Base-by-base conservation (phyloP, 2,329 filamentous ascomycete genomes). In the Paraconiothyrium brasiliense region DNA sequence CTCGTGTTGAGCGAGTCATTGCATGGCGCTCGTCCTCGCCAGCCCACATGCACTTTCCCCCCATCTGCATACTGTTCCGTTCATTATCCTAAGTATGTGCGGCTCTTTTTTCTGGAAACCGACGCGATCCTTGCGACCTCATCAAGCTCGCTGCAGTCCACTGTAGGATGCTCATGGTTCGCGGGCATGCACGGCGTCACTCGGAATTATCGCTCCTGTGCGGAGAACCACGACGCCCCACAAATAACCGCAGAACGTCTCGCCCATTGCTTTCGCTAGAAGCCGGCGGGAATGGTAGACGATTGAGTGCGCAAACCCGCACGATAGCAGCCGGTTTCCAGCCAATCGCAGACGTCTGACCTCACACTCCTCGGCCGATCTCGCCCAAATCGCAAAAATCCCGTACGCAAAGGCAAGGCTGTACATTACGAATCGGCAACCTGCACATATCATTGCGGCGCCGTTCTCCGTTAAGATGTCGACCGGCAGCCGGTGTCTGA, bases 311-410 rank as follows among this genome's bases (percentile, higher is more conserved):
- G 54, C 20, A 47, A 16, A 8, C 8, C 54, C 54, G 30, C 20
- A n/a, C 8, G 10, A 48, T 39, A 16, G 27, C 43, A 30, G 50
- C 54, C 20, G 4, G n/a, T 55, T 14, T 35, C 13, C 35, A 22
- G 22, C 57, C 57, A 58, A 58, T 58, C n/a, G 41, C 7, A 9
- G 30, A 10, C 4, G 22, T 37, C 10, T n/a, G 30, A 22, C n/a
- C 27, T n/a, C 24, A 24, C 24, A 11, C 20, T 46, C 6, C n/a
- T 46, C 58, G 58, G 52, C 30, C 44, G 20, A 57, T 3, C 7
- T 57, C 58, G 58, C 52, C 58, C 58, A 60, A 60, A 39, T 47
- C 22, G 34, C 14, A 9, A 54, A 48, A 50, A 32, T 52, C 39
- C 35, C 16, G 24, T 44, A 39, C 32, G 27, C 57, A 27, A 24